Base-by-base conservation (phyloP, 768 basidiomycete genomes). In the Pisolithus microcarpus region DNA sequence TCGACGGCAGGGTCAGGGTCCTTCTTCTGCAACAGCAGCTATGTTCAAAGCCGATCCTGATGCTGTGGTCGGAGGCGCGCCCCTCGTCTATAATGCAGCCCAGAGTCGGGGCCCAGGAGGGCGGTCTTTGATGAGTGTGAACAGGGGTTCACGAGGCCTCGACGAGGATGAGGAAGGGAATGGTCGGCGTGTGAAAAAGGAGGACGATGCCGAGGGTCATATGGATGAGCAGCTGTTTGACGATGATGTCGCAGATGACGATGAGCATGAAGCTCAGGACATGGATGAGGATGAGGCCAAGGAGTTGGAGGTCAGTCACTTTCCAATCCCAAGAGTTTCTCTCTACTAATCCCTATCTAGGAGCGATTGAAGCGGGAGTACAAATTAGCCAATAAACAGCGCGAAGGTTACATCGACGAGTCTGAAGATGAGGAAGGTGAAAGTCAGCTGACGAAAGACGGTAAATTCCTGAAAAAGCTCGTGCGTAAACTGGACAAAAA, bases 361-460 rank as follows among this genome's bases (percentile, higher is more conserved):
- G 88, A 91, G 66, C 85, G 89, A 30, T 66, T 91, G 38, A 91
- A 91, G 69, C 80, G 82, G 47, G 88, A 91, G 62, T 89, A 90
- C 58, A 82, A 82, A 61, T 68, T 71, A 23, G 89, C 89, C 18
- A 91, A 90, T 65, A 86, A 87, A 66, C 76, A 72, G 46, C 75
- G 81, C 11, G 85, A 88, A 42, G 78, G 79, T 10, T 77, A 79
- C 38, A 72, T 88, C 36, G 87, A 86, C 58, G 85, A 84, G 56
- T 82, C 83, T 1, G 87, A 89, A 5, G 88, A 91, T 26, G 78
- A 78, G 39, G 85, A 85, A 26, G 85, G 84, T 31, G 66, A 73
- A 19, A 72, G 75, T 47, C 72, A 79, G 55, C 58, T 80, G 37
- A 82, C 80, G 40, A 84, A 81, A 54, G 85, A 89, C 34, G 85